phyloP scores from a whole-genome alignment of 225 moss, liverwort and hornwort species.

The Antitrichia curtipendula region DNA sequence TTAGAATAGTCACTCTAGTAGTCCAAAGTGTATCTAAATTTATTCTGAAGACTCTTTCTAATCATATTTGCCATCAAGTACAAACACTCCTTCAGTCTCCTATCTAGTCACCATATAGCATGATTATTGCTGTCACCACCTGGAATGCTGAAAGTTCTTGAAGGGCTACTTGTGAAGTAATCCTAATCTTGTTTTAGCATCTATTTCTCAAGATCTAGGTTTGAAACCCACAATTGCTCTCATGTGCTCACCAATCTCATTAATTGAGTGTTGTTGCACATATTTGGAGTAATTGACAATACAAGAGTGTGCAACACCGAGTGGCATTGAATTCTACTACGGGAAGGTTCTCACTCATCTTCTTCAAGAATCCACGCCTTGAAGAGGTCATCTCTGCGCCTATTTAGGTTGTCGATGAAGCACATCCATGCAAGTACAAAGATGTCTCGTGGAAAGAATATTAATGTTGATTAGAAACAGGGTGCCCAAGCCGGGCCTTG shows the following conservation, averaged over 20 bases:
- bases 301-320: background rate
- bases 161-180: background rate
- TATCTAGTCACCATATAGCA: background rate
- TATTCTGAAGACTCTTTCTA: background rate
- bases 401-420: background rate
- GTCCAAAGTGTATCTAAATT: background rate
- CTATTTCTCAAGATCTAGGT: background rate
- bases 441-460: background rate
- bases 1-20: no score
- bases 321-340: background rate
- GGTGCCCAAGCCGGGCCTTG: background rate
- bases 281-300: conserved; percentile 3
- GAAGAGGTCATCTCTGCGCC: background rate
- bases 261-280: background rate
- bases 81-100: background rate
- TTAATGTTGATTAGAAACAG: background rate
- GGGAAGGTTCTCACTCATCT: background rate
- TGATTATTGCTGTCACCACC: background rate
- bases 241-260: background rate
- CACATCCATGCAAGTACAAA: background rate
- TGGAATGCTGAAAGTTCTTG: background rate
- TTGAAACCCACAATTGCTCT: no score
- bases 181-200: no score
- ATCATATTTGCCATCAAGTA: background rate
- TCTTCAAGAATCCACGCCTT: background rate